Conservation (phyloP, 1,284 basidiomycete species). For the Ceratobasidium sp. region DNA sequence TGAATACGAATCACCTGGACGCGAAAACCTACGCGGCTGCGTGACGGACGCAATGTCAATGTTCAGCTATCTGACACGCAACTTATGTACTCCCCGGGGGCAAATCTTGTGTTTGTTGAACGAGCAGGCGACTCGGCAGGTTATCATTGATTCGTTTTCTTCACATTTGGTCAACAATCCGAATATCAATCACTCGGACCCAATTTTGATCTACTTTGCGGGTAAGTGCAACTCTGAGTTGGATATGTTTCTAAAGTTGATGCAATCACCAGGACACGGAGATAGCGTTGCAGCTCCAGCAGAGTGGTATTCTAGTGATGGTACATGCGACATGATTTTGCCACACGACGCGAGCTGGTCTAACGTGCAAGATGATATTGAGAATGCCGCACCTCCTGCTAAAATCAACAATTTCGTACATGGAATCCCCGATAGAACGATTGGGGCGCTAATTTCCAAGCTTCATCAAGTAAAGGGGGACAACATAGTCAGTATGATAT, state of each 20-base stretch:
- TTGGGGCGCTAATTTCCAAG: background rate
- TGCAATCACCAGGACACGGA: background rate
- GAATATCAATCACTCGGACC: constrained; percentile 6
- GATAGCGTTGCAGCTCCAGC: background rate
- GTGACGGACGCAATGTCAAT: background rate
- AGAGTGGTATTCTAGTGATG: constrained; percentile 15
- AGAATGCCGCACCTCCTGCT: background rate
- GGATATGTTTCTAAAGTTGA: background rate
- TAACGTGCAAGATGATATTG: background rate
- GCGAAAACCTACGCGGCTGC: background rate
- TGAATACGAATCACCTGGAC: background rate
- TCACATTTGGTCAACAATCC: constrained; percentile 5
- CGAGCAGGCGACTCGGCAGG: constrained; percentile 25
- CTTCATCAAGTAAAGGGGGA: constrained; percentile 14
- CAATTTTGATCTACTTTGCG: constrained; percentile 25
- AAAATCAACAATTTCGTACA: background rate
- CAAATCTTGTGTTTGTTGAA: background rate
- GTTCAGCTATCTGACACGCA: background rate
- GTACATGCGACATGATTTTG: background rate
- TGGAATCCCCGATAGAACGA: constrained; percentile 23
- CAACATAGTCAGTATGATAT: constrained; percentile 19
- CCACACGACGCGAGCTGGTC: background rate
- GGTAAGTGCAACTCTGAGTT: constrained; percentile 15
- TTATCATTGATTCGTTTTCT: constrained; percentile 16
- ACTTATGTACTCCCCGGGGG: background rate